phyloP scores from a whole-genome alignment of 2,329 filamentous ascomycete genomes.

The Tolypocladium cylindrosporum region DNA sequence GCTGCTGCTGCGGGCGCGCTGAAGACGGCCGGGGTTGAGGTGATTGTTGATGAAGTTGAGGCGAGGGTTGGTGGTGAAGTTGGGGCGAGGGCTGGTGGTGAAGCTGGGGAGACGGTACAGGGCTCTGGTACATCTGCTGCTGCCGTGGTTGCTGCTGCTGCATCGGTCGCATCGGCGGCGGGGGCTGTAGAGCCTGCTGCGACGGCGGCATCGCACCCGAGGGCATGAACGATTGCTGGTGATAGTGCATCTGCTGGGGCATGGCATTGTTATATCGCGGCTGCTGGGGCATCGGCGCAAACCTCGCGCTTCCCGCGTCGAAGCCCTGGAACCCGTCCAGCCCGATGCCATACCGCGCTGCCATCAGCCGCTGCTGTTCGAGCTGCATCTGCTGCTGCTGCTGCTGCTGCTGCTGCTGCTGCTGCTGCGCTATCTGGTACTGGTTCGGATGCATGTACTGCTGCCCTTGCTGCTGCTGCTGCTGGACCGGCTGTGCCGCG shows the following conservation, averaged over 20 bases:
- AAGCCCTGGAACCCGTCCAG: not conserved
- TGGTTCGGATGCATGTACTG: constrained; percentile 6
- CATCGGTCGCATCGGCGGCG: not conserved
- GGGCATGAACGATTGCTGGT: not conserved
- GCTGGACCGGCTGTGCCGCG: constrained; percentile 9
- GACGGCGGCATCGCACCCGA: not conserved
- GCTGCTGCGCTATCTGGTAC: constrained; percentile 13
- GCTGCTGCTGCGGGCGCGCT: constrained; percentile 18
- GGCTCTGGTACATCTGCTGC: constrained; percentile 7
- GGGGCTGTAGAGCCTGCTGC: not conserved
- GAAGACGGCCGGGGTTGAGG: constrained; percentile 5
- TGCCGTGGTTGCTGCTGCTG: not conserved
- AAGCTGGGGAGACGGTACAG: constrained; percentile 5
- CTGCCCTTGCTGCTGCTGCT: constrained; percentile 14
- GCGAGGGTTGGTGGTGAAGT: not conserved
- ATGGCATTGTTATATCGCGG: not conserved
- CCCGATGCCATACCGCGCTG: constrained; percentile 1
- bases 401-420: constrained; percentile 7
- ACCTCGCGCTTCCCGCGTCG: not conserved
- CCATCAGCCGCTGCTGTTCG: constrained; percentile 8
- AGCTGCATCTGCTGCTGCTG: constrained; percentile 9
- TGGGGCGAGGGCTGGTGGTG: constrained; percentile 11
- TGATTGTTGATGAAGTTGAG: constrained; percentile 7
- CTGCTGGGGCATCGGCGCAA: constrained; percentile 11
- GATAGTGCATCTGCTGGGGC: not conserved